These are phyloP conservation scores for Paxillus ammoniavirescens DNA, from an alignment of 768 basidiomycete genomes.

Conservation along the genomic window DNA sequence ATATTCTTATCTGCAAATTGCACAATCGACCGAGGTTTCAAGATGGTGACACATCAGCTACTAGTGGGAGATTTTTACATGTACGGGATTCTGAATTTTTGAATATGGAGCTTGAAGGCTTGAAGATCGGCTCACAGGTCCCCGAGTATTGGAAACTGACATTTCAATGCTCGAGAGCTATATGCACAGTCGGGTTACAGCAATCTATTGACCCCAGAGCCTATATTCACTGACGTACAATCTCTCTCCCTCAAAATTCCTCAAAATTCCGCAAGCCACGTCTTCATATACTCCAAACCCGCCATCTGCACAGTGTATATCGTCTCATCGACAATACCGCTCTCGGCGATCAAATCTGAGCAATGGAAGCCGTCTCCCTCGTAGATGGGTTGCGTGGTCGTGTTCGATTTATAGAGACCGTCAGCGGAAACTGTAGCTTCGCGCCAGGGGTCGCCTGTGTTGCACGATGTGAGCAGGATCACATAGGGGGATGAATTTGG, in stretches of 20 bases:
- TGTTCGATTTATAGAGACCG: slow-evolving; percentile 44
- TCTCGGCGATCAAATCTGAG: slow-evolving; percentile 50
- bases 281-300: slow-evolving; percentile 50
- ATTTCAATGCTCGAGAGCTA: no score
- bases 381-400: slow-evolving; percentile 53
- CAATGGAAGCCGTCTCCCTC: slow-evolving; percentile 66
- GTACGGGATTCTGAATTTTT: no score
- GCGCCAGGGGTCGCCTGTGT: slow-evolving; percentile 71
- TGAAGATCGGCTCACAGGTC: no score
- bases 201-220: no score
- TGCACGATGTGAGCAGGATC: background rate
- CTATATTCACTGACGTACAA: background rate
- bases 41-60: no score
- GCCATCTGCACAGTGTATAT: slow-evolving; percentile 53
- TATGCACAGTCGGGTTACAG: no score
- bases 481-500: no score
- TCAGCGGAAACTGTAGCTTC: slow-evolving; percentile 66
- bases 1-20: no score
- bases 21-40: no score
- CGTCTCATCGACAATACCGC: slow-evolving; percentile 47
- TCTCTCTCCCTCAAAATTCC: background rate
- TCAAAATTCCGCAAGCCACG: slow-evolving; percentile 52
- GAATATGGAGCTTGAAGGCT: no score
- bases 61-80: no score
- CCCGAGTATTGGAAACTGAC: no score